Conservation (phyloP, 2,329 filamentous ascomycete genomes). For the Bipolaris victoriae region DNA sequence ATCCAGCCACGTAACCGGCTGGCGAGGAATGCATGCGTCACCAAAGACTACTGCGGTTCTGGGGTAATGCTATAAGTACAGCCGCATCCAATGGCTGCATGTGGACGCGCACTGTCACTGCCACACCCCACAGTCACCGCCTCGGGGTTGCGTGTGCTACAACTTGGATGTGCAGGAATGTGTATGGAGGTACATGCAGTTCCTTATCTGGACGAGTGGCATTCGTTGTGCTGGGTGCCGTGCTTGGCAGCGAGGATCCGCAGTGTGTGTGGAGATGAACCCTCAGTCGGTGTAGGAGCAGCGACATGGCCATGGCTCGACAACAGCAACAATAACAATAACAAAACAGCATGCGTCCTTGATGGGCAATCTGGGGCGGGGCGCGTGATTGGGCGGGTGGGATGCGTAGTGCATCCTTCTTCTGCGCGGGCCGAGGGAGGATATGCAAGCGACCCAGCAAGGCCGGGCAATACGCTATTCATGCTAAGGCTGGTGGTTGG, state of each 20-base stretch:
- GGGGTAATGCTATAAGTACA: background rate
- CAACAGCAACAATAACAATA: background rate
- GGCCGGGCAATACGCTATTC: slow-evolving; percentile 12
- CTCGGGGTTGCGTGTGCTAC: background rate
- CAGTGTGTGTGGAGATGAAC: background rate
- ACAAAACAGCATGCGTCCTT: slow-evolving; percentile 10
- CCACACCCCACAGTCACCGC: background rate
- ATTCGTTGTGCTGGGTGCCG: background rate
- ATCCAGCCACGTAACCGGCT: slow-evolving; percentile 25
- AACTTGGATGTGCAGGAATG: no score
- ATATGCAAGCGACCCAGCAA: slow-evolving; percentile 9
- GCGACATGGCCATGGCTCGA: slow-evolving; percentile 8
- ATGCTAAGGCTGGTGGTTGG: slow-evolving; percentile 6
- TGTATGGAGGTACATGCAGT: no score
- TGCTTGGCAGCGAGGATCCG: background rate
- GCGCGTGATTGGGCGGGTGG: slow-evolving; percentile 8
- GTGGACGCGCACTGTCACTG: background rate
- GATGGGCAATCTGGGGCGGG: slow-evolving; percentile 3
- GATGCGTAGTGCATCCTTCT: slow-evolving; percentile 3
- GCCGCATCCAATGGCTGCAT: background rate
- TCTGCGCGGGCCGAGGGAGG: slow-evolving; percentile 17
- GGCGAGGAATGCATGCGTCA: slow-evolving; percentile 16
- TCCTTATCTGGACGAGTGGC: background rate
- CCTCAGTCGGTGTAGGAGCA: slow-evolving; percentile 7
- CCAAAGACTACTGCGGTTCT: background rate